Conservation (phyloP, 805 yeast species). For the Torulaspora maleeae region DNA sequence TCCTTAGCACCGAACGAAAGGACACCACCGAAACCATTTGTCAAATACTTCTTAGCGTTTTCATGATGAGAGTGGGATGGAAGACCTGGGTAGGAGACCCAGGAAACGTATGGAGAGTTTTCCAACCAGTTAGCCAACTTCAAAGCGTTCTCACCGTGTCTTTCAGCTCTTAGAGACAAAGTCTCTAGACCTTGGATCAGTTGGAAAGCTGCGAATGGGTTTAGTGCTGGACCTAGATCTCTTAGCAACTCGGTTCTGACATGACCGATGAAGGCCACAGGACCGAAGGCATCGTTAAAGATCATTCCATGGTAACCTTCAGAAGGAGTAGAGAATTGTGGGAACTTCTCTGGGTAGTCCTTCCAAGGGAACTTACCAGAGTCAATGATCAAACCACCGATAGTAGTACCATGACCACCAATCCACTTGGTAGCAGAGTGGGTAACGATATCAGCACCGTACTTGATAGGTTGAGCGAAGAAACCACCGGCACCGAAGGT, state of each 20-base stretch:
- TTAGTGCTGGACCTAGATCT: constrained; percentile 86
- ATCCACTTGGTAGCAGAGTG: constrained; percentile 98
- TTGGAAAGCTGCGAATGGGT: constrained; percentile 85
- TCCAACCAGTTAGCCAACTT: constrained; percentile 75
- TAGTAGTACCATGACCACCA: constrained; percentile 94
- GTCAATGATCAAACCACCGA: constrained; percentile 87
- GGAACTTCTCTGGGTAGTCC: constrained; percentile 79
- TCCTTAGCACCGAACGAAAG: constrained; percentile 85
- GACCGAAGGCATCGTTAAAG: constrained; percentile 76
- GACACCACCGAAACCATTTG: constrained; percentile 79
- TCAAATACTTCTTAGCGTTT: constrained; percentile 76
- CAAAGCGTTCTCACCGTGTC: constrained; percentile 81
- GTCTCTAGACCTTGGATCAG: constrained; percentile 92
- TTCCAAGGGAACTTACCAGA: constrained; percentile 92
- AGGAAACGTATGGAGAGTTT: constrained; percentile 63
- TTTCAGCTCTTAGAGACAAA: constrained; percentile 85
- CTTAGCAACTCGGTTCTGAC: constrained; percentile 80
- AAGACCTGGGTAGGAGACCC: constrained; percentile 93
- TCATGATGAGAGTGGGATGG: constrained; percentile 72
- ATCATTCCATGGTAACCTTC: constrained; percentile 91
- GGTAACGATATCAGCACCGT: constrained; percentile 86
- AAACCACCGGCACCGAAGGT: constrained; percentile 97
- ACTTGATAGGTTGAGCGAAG: constrained; percentile 75
- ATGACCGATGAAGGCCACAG: constrained; percentile 71
- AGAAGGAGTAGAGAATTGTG: constrained; percentile 85